Base-by-base conservation (phyloP, 345 rosid genomes). In the Brassica nigra region DNA sequence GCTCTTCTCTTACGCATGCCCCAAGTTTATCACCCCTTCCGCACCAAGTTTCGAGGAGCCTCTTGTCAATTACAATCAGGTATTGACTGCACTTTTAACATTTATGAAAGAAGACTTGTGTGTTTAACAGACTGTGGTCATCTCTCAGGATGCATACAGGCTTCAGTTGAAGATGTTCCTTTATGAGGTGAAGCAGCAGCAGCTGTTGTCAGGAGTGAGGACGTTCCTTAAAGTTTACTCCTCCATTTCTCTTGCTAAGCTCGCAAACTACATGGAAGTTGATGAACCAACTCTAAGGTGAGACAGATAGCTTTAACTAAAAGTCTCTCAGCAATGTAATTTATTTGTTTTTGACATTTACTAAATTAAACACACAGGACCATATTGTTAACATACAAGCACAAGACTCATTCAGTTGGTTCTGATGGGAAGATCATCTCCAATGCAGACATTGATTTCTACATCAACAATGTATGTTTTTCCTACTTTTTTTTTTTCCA, bases 1-100 rank as follows among this genome's bases (percentile, higher is more conserved):
- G 84, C 96, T 93, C 79, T 95, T 95, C 90, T 91, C 99, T 1
- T 95, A 95, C 81, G 99, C 99, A 59, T 95, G 99, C 74, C 99
- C 99, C 30, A 95, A 95, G 87, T 95, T 95, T 82, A 95, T 95
- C 73, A 93, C 97, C 6, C 98, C 99, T 65, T 91, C 99, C 0
- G 88, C 95, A 36, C 97, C 99, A 71, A 88, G 91, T 84, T 95
- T 93, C 70, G 94, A 90, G 72, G 99, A 95, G 84, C 98, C 98
- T 59, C 92, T 91, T 63, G 93, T 90, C 73, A 95, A 95, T 61
- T 93, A 95, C 86, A 95, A 95, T 78, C 99, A 95, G 92, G 99
- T 91, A 80, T 31, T 16, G 20, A 11, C 65, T 61, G 34, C 10
- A 23, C 4, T 15, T 73, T 73, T 31, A 44, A 29, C 8, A 59